Evolutionary conservation across 169 alveolate species (phyloP).

Genomic region (Plasmodium coatneyi): DNA sequence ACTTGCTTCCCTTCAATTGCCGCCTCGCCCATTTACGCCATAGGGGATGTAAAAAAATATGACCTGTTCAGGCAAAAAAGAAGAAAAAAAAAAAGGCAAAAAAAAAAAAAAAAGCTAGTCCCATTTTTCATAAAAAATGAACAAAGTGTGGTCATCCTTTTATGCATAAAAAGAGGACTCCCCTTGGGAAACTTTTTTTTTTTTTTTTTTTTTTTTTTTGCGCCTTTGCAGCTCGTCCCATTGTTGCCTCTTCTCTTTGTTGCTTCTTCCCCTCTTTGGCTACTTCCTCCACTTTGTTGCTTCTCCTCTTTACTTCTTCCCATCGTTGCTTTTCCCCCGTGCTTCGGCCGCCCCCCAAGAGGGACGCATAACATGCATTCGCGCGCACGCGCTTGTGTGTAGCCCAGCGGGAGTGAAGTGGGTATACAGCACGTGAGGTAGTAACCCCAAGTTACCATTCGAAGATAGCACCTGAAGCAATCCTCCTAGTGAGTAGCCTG

Average conservation of each 20-base stretch:
- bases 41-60: background rate
- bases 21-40: background rate
- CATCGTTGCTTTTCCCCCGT: background rate
- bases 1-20: background rate
- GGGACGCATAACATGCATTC: background rate
- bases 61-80: slow-evolving; percentile 6
- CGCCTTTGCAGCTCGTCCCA: background rate
- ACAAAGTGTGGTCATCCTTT: background rate
- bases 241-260: background rate
- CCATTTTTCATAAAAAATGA: slow-evolving; percentile 8
- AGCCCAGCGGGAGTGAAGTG: background rate
- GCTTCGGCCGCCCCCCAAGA: background rate
- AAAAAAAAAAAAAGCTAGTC: background rate
- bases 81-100: background rate
- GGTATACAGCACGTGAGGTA: background rate
- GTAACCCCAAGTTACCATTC: background rate
- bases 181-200: background rate
- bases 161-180: slow-evolving; percentile 5
- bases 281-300: background rate
- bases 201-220: background rate
- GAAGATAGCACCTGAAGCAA: background rate
- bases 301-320: background rate
- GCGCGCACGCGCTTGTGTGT: background rate
- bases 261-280: background rate
- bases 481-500: background rate